A percentile compares a stretch with the other conserved stretches of the same genome.
Conservation (phyloP, 2,329 filamentous ascomycete species). For the Trichoderma arundinaceum region DNA sequence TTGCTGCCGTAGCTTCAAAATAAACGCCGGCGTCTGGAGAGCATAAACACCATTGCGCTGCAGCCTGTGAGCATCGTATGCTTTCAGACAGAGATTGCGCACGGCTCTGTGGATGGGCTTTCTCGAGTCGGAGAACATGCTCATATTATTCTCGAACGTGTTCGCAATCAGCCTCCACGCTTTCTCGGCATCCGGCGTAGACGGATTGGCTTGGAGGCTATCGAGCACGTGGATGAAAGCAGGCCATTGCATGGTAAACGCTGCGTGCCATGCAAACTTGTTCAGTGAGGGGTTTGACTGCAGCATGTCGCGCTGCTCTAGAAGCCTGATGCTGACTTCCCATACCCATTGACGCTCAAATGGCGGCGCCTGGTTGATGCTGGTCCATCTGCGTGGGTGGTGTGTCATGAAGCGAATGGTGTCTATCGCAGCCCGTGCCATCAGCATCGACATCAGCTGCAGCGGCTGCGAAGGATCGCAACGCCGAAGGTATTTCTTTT, state of each 20-base stretch:
- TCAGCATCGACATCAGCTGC: slow-evolving; percentile 15
- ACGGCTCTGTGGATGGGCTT: slow-evolving; percentile 22
- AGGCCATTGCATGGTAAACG: slow-evolving; percentile 20
- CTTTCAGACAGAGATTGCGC: slow-evolving; percentile 15
- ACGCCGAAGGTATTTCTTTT: neutral
- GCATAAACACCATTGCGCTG: neutral
- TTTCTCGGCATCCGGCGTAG: slow-evolving; percentile 13
- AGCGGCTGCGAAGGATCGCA: slow-evolving; percentile 18
- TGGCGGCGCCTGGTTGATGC: slow-evolving; percentile 18
- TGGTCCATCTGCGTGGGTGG: slow-evolving; percentile 19
- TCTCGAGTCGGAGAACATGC: slow-evolving; percentile 10
- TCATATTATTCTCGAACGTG: slow-evolving; percentile 14
- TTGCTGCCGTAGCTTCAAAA: neutral
- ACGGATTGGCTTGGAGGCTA: slow-evolving; percentile 8
- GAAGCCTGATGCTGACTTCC: slow-evolving; percentile 22
- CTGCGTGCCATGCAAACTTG: slow-evolving; percentile 17
- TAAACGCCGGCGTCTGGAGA: slow-evolving; percentile 21
- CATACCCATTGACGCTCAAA: slow-evolving; percentile 16
- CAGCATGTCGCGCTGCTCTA: slow-evolving; percentile 18
- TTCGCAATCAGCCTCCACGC: slow-evolving; percentile 13
- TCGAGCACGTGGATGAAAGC: slow-evolving; percentile 20
- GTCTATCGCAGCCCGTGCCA: slow-evolving; percentile 20
- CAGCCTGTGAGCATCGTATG: slow-evolving; percentile 15
- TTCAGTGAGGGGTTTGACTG: slow-evolving; percentile 15
- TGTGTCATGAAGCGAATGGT: slow-evolving; percentile 22